phyloP scores from a whole-genome alignment of 2,329 filamentous ascomycete species.

The Colletotrichum salicis region DNA sequence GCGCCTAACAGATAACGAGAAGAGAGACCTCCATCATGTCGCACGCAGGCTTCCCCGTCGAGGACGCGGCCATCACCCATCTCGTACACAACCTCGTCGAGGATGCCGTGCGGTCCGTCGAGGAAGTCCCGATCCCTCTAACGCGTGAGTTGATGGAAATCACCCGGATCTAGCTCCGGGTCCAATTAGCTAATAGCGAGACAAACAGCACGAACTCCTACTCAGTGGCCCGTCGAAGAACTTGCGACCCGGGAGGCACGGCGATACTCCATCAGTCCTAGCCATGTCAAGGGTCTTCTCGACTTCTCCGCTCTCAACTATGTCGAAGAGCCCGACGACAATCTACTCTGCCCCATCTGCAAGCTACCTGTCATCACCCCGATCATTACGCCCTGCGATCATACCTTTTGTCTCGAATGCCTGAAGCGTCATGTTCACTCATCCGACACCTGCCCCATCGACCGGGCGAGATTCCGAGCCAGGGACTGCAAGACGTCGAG shows the following conservation, averaged over 20 bases:
- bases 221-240: constrained; percentile 32
- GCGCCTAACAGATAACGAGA: background rate
- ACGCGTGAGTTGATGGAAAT: constrained; percentile 21
- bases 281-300: constrained; percentile 39
- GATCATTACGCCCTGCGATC: constrained; percentile 70
- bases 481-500: constrained; percentile 47
- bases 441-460: constrained; percentile 65
- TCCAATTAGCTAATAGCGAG: background rate
- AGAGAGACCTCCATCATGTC: constrained; percentile 17
- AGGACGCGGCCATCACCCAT: constrained; percentile 23
- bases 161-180: background rate
- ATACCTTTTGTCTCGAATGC: constrained; percentile 72
- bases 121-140: constrained; percentile 20
- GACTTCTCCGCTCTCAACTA: constrained; percentile 60
- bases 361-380: constrained; percentile 70
- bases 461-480: constrained; percentile 56
- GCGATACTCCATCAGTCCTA: constrained; percentile 20
- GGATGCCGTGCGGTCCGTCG: constrained; percentile 29
- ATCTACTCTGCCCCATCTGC: constrained; percentile 66
- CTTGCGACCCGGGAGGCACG: constrained; percentile 26
- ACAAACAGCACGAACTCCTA: constrained; percentile 24
- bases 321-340: constrained; percentile 55
- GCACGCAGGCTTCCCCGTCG: constrained; percentile 17
- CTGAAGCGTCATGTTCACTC: constrained; percentile 56
- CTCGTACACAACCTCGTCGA: constrained; percentile 32